Evolutionary conservation across 2,329 filamentous ascomycete genomes (phyloP), one percentile per base, ranked within the genome.

Genomic region (Periconia sp.): DNA sequence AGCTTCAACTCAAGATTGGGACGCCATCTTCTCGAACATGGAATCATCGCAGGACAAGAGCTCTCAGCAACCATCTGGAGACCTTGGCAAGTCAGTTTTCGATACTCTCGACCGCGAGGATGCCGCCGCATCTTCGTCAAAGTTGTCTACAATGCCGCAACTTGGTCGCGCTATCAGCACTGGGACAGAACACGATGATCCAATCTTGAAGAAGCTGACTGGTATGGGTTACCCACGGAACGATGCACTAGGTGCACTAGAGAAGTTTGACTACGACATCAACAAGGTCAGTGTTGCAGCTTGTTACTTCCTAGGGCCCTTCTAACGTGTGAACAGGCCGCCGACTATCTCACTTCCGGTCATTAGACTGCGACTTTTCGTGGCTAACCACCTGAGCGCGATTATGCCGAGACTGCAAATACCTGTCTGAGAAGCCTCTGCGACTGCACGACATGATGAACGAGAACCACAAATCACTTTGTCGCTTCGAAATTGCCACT

Each of bases 221-320:
- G 80, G 83, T 8, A 96, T 97, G 91, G 92, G 92, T 0, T 97
- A 95, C 66, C 73, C 83, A 4, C 80, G 92, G 21, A 75, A 78
- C 6, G 84, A 89, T 36, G 88, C 90, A 12, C 74, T 96, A 24
- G 78, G 78, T 36, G 92, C 94, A 17, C 74, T 97, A 65, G 92
- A 97, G 77, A 92, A 92, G 70, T 96, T 88, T 68, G 91, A 97
- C 73, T 96, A 97, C 73, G 94, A 96, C 69, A 80, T 96, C 66
- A 91, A 96, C 72, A 90, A 89, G 83, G 92, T 96, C 74, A 49
- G 58, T 46, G 50, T 36, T 12, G 18, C 29, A 7, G 13, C 17
- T n/a, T 13, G 32, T 3, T n/a, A 19, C 13, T 19, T n/a, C 16
- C 17, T 3, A n/a, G 7, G 18, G 10, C 10, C 9, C 11, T 17